A percentile compares a stretch with the other conserved stretches of the same genome.
These are phyloP conservation scores for Macrophomina tecta DNA, from an alignment of 2,329 filamentous ascomycete species.

Conservation along the genomic window DNA sequence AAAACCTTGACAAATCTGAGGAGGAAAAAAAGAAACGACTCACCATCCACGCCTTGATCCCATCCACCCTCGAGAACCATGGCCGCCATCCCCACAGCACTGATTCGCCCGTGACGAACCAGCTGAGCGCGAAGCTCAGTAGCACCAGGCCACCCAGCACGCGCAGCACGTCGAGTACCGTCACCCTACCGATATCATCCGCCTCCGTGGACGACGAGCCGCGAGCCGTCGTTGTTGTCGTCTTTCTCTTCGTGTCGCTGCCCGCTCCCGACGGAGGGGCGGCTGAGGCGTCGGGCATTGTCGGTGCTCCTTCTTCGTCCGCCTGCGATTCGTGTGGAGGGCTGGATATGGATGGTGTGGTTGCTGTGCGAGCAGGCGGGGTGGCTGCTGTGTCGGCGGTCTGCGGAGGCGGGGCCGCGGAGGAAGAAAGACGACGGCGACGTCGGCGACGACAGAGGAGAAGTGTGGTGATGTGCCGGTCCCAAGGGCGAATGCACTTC, in stretches of 20 bases:
- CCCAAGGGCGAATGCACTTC: too few species aligned
- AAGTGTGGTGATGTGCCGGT: too few species aligned
- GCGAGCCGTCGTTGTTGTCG: neutral
- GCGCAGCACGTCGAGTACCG: constrained; percentile 69
- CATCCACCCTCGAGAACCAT: constrained; percentile 45
- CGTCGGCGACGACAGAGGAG: too few species aligned
- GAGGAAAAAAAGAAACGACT: constrained; percentile 6
- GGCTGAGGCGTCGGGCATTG: neutral
- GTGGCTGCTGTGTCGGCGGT: too few species aligned
- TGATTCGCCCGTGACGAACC: constrained; percentile 73
- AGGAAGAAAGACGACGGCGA: too few species aligned
- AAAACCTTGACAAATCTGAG: neutral
- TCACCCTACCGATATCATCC: constrained; percentile 41
- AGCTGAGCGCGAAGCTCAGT: constrained; percentile 73
- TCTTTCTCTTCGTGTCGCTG: constrained; percentile 16
- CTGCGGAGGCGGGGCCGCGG: too few species aligned
- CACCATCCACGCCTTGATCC: constrained; percentile 43
- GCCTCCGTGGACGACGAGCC: neutral
- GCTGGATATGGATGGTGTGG: too few species aligned
- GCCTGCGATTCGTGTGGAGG: too few species aligned
- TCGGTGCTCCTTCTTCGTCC: too few species aligned
- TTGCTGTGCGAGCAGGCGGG: too few species aligned
- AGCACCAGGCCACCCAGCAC: constrained; percentile 71
- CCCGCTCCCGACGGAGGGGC: neutral
- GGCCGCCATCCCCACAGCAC: constrained; percentile 48